Conservation (phyloP, 2,329 filamentous ascomycete genomes). For the Zasmidium angulare region DNA sequence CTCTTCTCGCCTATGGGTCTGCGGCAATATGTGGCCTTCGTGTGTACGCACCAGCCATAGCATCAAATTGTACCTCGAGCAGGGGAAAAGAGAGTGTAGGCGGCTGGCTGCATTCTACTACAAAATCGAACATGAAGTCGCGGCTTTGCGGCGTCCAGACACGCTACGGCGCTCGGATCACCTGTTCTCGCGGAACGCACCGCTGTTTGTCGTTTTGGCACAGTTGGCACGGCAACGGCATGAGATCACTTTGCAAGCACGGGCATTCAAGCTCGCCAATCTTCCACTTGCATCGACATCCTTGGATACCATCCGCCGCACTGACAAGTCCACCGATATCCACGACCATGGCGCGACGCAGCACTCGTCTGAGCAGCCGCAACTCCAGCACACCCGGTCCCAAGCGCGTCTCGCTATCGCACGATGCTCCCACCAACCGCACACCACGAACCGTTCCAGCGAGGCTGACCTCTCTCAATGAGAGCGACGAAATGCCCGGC, state of each 20-base stretch:
- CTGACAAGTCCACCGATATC: neutral
- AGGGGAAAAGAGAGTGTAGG: no score
- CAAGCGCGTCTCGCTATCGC: conserved; percentile 36
- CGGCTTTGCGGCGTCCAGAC: no score
- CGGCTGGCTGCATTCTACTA: no score
- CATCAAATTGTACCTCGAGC: no score
- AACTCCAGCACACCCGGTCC: conserved; percentile 33
- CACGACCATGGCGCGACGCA: conserved; percentile 34
- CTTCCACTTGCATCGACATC: neutral
- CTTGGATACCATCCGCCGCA: neutral
- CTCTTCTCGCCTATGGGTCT: no score
- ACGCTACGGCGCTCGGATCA: no score
- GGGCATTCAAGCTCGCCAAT: neutral
- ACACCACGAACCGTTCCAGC: conserved; percentile 35
- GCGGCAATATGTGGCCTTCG: no score
- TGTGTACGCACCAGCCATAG: no score
- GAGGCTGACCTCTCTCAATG: conserved; percentile 47
- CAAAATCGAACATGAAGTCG: no score
- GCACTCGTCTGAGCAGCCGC: conserved; percentile 32
- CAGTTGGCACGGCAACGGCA: no score
- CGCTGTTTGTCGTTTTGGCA: no score
- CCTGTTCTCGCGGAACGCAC: no score
- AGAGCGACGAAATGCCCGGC: conserved; percentile 44
- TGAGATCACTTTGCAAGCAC: neutral
- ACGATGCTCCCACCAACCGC: conserved; percentile 29